Percentiles rank a stretch among this genome's conserved stretches.
Evolutionary conservation across 2,329 filamentous ascomycete species (phyloP).

Genomic region (Parasarocladium wereldwijsianum): DNA sequence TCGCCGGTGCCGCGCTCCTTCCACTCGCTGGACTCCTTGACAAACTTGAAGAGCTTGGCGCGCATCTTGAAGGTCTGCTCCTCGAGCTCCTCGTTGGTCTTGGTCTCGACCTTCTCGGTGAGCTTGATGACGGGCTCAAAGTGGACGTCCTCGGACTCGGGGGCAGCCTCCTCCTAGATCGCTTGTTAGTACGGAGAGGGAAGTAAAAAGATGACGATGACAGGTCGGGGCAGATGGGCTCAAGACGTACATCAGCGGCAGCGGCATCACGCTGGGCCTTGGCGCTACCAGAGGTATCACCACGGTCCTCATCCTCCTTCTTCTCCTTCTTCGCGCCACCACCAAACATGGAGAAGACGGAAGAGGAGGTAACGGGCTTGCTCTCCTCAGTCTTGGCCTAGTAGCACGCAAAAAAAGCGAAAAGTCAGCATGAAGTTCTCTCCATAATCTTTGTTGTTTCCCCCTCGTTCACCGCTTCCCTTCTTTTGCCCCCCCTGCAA

Average conservation of each 20-base stretch:
- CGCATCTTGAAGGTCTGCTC: constrained; percentile 99
- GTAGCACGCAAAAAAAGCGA: neutral
- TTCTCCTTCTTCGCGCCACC: constrained; percentile 95
- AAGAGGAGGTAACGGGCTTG: constrained; percentile 38
- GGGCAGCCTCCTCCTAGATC: constrained; percentile 49
- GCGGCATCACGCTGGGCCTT: constrained; percentile 60
- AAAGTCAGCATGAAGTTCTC: constrained; percentile 1
- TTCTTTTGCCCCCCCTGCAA: too few species aligned
- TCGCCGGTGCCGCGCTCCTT: constrained; percentile 98
- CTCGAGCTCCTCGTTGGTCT: constrained; percentile 97
- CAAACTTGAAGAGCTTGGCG: constrained; percentile 98
- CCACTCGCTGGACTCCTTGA: constrained; percentile 86
- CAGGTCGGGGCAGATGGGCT: constrained; percentile 4
- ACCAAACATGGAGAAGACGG: constrained; percentile 97
- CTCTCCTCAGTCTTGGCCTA: constrained; percentile 10
- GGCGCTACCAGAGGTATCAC: constrained; percentile 78
- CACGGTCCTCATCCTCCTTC: constrained; percentile 70
- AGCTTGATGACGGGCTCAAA: constrained; percentile 94
- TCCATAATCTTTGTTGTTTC: neutral
- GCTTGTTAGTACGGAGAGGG: constrained; percentile 5
- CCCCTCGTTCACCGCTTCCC: too few species aligned
- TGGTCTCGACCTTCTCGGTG: constrained; percentile 91
- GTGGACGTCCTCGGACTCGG: constrained; percentile 84
- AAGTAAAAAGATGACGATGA: too few species aligned
- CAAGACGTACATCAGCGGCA: constrained; percentile 37